Evolutionary conservation across 768 basidiomycete genomes (phyloP).

Genomic region (Pluteus cervinus): DNA sequence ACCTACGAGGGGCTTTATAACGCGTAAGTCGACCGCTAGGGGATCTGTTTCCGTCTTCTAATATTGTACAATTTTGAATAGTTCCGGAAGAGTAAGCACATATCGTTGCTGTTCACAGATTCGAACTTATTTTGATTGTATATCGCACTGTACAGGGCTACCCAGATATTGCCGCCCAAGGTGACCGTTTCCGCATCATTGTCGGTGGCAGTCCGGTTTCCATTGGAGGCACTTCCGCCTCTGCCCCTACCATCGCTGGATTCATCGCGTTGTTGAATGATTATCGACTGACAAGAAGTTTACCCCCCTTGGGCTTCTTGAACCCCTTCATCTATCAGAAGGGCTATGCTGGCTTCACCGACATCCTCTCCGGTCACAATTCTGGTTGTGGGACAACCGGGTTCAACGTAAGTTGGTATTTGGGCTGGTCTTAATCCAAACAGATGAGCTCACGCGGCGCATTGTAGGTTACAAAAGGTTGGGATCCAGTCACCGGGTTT

Average conservation of each 20-base stretch:
- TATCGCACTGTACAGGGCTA: conserved; percentile 30
- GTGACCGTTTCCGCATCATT: conserved; percentile 41
- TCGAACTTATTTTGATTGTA: not conserved
- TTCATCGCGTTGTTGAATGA: conserved; percentile 64
- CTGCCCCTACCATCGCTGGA: conserved; percentile 59
- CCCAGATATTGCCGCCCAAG: conserved; percentile 67
- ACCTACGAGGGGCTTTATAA: conserved; percentile 52
- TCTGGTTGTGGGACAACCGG: conserved; percentile 57
- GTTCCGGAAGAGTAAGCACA: conserved; percentile 47
- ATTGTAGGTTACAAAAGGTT: conserved; percentile 43
- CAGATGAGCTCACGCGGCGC: too few relatives aligned
- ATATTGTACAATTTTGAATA: too few relatives aligned
- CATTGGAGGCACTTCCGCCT: conserved; percentile 60
- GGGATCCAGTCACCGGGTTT: conserved; percentile 60
- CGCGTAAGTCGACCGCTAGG: conserved; percentile 27
- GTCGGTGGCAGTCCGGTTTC: conserved; percentile 27
- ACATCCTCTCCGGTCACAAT: conserved; percentile 53
- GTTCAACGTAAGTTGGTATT: conserved; percentile 45
- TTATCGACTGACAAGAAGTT: conserved; percentile 37
- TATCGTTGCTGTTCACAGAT: not conserved
- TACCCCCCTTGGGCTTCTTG: conserved; percentile 54
- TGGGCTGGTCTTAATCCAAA: not conserved
- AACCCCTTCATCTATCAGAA: conserved; percentile 56
- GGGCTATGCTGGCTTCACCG: conserved; percentile 39
- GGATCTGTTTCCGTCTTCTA: not conserved